Base-by-base conservation (phyloP, 2,329 filamentous ascomycete species). In the Hypoxylon sp. region DNA sequence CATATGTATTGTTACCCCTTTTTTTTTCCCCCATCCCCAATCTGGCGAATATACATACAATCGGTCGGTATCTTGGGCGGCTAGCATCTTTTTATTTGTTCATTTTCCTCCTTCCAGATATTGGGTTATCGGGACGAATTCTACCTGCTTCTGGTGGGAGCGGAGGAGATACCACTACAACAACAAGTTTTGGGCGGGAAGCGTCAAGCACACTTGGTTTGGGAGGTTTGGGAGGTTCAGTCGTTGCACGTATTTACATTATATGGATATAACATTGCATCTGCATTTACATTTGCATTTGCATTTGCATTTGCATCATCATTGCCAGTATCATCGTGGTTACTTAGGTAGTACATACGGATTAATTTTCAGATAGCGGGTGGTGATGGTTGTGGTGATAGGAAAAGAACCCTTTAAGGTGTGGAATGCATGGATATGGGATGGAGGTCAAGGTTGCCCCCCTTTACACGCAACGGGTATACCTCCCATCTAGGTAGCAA, bases 131-230 rank as follows among this genome's bases (percentile, higher is more conserved):
- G 26, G 52, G 56, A 10, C 31, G 5, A 52, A 63, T 64, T 70
- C 33, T 31, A 46, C 19, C 19, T 22, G 51, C 51, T 59, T 57
- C 26, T 51, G 68, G 61, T 54, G 68, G 68, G 55, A 63, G 71
- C 62, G 76, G 73, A 73, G 73, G 72, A 76, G 70, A 77, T 77
- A 75, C 72, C 75, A 76, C 58, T 51, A 24, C 48, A 42, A 24
- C 48, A 42, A 44, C 29, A 9, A 31, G 50, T 55, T 51, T 68
- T 8, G 2, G 14, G 35, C 14, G 10, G 57, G 57, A 5, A 44
- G 46, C 6, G 5, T 22, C n/a, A 19, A 44, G 39, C 19, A n/a
- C 5, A 39, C 42, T 2, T 37, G 54, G 54, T 19, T 48, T 47
- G 53, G n/a, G 26, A 13, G 39, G 39, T 5, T 56, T 46, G 10